phyloP scores from a whole-genome alignment of 2,329 filamentous ascomycete genomes.

The Scedosporium aurantiacum region DNA sequence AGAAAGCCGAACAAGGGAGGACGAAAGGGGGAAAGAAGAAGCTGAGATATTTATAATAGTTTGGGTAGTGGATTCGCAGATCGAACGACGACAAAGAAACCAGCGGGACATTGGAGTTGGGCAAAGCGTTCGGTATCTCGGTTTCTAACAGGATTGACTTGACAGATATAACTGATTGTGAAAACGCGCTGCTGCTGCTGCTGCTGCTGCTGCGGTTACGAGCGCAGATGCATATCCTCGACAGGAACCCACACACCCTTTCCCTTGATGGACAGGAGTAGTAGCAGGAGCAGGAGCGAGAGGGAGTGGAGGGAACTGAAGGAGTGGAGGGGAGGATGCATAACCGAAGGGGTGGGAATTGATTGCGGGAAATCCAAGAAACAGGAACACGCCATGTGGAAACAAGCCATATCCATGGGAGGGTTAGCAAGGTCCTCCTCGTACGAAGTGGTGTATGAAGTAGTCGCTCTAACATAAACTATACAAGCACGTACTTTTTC shows the following conservation, averaged over 20 bases:
- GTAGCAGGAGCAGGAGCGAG: neutral
- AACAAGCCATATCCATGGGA: neutral
- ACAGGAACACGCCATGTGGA: slow-evolving; percentile 2
- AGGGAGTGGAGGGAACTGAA: neutral
- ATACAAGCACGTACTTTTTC: too few species aligned
- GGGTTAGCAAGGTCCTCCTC: neutral
- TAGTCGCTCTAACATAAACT: too few species aligned
- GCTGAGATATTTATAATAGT: neutral
- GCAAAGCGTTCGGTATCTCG: neutral
- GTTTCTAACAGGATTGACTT: too few species aligned
- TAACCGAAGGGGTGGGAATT: neutral
- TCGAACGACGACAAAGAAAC: neutral
- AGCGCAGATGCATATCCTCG: too few species aligned
- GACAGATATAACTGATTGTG: too few species aligned
- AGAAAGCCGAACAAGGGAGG: neutral
- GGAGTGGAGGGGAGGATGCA: neutral
- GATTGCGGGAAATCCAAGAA: neutral
- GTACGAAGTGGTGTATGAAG: too few species aligned
- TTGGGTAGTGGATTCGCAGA: too few species aligned
- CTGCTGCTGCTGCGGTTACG: too few species aligned
- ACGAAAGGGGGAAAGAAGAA: neutral
- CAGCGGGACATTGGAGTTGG: neutral
- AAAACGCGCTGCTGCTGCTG: too few species aligned
- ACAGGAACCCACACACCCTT: too few species aligned
- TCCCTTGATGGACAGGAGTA: neutral